Evolutionary conservation across 257 asterid species (phyloP).

Genomic region (Primulina eburnea): DNA sequence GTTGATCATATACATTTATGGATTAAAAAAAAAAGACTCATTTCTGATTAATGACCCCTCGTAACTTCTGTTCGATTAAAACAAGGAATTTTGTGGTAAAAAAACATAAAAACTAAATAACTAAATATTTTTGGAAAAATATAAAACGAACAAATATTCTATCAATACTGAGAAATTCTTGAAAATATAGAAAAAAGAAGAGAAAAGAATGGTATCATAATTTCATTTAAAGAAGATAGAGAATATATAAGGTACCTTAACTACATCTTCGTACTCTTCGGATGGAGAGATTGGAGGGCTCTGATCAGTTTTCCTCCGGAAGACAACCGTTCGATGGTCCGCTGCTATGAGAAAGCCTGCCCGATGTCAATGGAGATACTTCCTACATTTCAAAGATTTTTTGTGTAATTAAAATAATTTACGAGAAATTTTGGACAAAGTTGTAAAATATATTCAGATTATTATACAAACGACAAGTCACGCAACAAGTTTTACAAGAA

Average conservation of each 20-base stretch:
- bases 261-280: conserved; percentile 90
- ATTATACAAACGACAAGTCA: no score
- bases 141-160: background rate
- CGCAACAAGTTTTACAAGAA: background rate
- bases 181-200: background rate
- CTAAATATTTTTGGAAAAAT: no score
- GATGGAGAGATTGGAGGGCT: conserved; percentile 90
- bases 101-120: background rate
- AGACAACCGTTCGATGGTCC: conserved; percentile 84
- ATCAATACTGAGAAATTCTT: background rate
- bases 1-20: background rate
- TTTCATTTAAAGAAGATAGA: background rate
- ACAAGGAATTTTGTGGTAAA: background rate
- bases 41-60: background rate
- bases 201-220: no score
- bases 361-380: conserved; percentile 92
- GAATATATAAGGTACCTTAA: conserved; percentile 48
- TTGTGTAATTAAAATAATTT: no score
- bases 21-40: background rate
- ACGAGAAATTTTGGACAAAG: no score
- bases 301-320: conserved; percentile 69
- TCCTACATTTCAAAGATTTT: conserved; percentile 44
- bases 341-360: conserved; percentile 96
- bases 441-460: background rate
- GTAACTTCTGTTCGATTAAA: background rate